Base-by-base conservation (phyloP, 306 rosid species). In the Crotalaria pallida region DNA sequence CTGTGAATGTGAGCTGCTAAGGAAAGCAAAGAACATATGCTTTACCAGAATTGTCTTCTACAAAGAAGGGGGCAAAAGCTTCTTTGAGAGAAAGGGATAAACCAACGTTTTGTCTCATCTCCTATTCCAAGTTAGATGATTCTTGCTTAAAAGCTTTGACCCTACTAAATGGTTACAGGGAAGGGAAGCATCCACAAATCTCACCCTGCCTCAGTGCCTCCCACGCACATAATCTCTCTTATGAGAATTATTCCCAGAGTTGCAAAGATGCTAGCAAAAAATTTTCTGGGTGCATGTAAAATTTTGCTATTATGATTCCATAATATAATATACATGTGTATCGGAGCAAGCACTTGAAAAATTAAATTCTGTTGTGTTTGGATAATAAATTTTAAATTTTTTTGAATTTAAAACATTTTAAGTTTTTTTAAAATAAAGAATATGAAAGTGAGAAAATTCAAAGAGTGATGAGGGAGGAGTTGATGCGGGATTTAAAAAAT, bases 11-110 rank as follows among this genome's bases (percentile, higher is more conserved):
- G 49, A 62, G 50, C 15, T 55, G 50, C 15, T 55, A 69, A 79
- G 83, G 65, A 81, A 85, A 83, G 90, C 82, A 87, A 76, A 75
- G 88, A 81, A 85, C 83, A 79, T 72, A 22, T 85, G 75, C 86
- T 75, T 57, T 72, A 8, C 40, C n/a, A 29, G 63, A 47, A 65
- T 10, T 49, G 31, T 18, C 1, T 48, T 65, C 16, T 52, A 60
- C 10, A 33, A 23, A 40, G 23, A 68, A 81, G 67, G 69, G 61
- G 40, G 58, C 15, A 65, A 71, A 44, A 47, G 50, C 60, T 51
- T 56, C 10, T 69, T 34, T 49, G 19, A 34, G 56, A 29, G 23
- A 73, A 83, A 72, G 73, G 53, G 53, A 57, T 40, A 61, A 74
- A 45, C 21, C 13, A 69, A 47, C 26, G 31, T 72, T 75, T 38